These are phyloP conservation scores for Salix arbutifolia DNA, from an alignment of 345 rosid genomes.

Conservation along the genomic window DNA sequence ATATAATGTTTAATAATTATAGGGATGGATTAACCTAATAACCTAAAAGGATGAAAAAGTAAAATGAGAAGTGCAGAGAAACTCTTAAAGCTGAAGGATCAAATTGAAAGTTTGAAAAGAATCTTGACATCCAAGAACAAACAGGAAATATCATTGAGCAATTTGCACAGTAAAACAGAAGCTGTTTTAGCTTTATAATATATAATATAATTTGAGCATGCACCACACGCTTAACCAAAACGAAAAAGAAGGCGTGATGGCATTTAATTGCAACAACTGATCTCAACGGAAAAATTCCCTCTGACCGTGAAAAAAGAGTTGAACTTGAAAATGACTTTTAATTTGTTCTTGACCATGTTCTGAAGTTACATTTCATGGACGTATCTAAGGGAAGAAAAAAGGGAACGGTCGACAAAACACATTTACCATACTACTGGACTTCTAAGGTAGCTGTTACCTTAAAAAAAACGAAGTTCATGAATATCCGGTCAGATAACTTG, in stretches of 20 bases:
- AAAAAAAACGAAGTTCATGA: background rate
- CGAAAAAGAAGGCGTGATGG: background rate
- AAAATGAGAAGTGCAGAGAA: no score
- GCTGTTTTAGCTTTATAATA: no score
- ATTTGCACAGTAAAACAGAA: no score
- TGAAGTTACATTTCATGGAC: background rate
- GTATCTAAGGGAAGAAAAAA: background rate
- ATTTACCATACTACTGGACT: background rate
- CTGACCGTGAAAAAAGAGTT: background rate
- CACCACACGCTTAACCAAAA: background rate
- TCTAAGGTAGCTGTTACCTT: background rate
- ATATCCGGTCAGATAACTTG: background rate
- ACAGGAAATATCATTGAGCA: no score
- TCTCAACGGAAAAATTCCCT: background rate
- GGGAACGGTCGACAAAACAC: background rate
- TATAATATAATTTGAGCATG: background rate
- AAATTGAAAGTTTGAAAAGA: no score
- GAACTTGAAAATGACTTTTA: background rate
- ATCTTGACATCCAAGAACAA: no score
- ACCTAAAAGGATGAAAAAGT: no score
- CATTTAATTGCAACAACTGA: background rate
- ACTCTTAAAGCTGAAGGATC: no score
- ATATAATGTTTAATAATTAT: no score
- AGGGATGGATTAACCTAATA: no score
- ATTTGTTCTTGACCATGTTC: background rate